Conservation (phyloP, 805 yeast species). For the Hanseniaspora thailandica region DNA sequence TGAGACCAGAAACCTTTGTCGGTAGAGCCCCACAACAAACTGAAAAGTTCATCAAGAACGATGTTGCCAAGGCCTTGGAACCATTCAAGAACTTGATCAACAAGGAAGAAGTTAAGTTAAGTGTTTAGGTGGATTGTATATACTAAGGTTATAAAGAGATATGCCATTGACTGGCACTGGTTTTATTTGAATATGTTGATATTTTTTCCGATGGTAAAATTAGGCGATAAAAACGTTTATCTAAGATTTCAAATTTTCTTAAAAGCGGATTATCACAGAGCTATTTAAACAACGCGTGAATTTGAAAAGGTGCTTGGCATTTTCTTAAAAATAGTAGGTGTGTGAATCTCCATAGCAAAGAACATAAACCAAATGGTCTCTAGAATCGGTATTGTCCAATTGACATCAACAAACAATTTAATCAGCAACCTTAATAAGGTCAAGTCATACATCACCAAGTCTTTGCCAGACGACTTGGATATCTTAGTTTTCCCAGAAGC, state of each 20-base stretch:
- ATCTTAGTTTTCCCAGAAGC: slow-evolving; percentile 89
- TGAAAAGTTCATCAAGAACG: slow-evolving; percentile 75
- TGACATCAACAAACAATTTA: slow-evolving; percentile 60
- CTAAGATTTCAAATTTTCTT: too few species aligned
- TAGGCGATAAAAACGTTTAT: too few species aligned
- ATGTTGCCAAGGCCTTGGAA: slow-evolving; percentile 71
- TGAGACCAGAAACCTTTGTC: slow-evolving; percentile 88
- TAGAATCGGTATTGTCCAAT: slow-evolving; percentile 70
- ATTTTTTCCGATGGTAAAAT: background rate
- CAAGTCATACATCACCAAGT: slow-evolving; percentile 47
- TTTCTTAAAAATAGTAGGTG: too few species aligned
- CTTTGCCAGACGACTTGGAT: slow-evolving; percentile 48
- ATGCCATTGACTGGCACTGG: background rate
- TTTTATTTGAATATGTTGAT: background rate
- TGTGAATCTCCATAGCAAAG: too few species aligned
- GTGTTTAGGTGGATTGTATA: slow-evolving; percentile 40
- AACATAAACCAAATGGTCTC: background rate
- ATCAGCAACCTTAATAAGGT: slow-evolving; percentile 49
- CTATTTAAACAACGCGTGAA: too few species aligned
- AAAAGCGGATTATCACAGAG: too few species aligned
- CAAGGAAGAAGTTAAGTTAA: slow-evolving; percentile 60
- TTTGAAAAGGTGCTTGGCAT: too few species aligned
- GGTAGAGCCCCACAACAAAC: slow-evolving; percentile 99
- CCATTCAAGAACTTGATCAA: slow-evolving; percentile 52
- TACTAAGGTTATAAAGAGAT: background rate